phyloP scores from a whole-genome alignment of 2,329 filamentous ascomycete genomes.

The Neonectria coccinea region DNA sequence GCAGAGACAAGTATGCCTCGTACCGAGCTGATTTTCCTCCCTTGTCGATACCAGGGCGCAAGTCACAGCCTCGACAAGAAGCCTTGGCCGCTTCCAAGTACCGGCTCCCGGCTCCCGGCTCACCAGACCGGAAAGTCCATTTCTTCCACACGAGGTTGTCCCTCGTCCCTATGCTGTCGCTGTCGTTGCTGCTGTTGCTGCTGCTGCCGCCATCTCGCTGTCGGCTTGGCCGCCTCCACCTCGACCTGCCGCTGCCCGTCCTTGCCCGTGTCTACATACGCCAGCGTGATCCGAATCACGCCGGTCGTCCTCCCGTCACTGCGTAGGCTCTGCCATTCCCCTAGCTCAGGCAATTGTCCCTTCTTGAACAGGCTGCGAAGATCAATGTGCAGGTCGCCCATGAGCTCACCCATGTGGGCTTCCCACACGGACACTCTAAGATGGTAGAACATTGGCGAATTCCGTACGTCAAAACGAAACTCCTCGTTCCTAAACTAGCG shows the following conservation, averaged over 20 bases:
- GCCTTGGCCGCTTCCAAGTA: slow-evolving; percentile 16
- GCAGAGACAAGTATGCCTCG: not conserved
- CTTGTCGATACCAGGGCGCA: slow-evolving; percentile 15
- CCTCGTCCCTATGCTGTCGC: slow-evolving; percentile 32
- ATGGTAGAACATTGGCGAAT: slow-evolving; percentile 45
- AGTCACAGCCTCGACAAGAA: slow-evolving; percentile 12
- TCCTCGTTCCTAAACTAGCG: slow-evolving; percentile 41
- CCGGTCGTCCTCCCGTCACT: slow-evolving; percentile 36
- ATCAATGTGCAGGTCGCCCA: slow-evolving; percentile 43
- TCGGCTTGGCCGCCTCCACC: slow-evolving; percentile 31
- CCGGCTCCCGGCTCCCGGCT: slow-evolving; percentile 16
- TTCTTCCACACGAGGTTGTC: slow-evolving; percentile 39
- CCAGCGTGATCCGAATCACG: slow-evolving; percentile 35
- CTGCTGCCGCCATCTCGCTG: slow-evolving; percentile 32
- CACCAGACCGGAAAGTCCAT: slow-evolving; percentile 46
- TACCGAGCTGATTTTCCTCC: not conserved
- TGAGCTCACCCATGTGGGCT: slow-evolving; percentile 42
- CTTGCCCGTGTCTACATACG: slow-evolving; percentile 36
- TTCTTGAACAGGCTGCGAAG: slow-evolving; percentile 40
- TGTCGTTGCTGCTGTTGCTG: slow-evolving; percentile 28
- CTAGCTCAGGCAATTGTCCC: slow-evolving; percentile 35
- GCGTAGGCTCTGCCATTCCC: slow-evolving; percentile 39
- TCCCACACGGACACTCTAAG: slow-evolving; percentile 44
- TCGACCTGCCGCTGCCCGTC: slow-evolving; percentile 37
- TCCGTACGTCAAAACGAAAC: slow-evolving; percentile 41